Evolutionary conservation across 495 filamentous ascomycete species (phyloP).

Genomic region (Platismatia glauca): DNA sequence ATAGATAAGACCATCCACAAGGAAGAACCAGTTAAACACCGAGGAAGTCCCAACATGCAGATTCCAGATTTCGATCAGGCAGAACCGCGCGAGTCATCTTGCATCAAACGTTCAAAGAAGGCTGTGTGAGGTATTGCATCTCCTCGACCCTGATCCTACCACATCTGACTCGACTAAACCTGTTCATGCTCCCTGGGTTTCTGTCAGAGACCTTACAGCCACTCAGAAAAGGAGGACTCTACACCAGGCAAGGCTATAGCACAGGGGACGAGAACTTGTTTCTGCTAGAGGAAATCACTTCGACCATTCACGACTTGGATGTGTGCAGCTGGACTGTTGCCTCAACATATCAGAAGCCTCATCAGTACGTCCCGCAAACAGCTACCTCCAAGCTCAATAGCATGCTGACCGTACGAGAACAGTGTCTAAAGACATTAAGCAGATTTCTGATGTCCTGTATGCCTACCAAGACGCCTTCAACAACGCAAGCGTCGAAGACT

Average conservation of each 20-base stretch:
- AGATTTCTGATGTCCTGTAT: slow-evolving; percentile 7
- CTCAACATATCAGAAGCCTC: slow-evolving; percentile 17
- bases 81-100: neutral
- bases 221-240: neutral
- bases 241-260: neutral
- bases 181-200: neutral
- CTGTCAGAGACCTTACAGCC: neutral
- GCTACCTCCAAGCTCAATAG: neutral
- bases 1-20: neutral
- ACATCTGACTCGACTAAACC: neutral
- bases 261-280: neutral
- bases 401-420: neutral
- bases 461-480: slow-evolving; percentile 16
- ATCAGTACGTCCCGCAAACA: slow-evolving; percentile 7
- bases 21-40: neutral
- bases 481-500: slow-evolving; percentile 9
- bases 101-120: neutral
- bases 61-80: neutral
- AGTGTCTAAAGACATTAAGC: slow-evolving; percentile 17
- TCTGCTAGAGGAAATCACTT: neutral
- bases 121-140: too few relatives aligned
- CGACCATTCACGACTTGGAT: neutral
- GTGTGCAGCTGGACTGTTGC: slow-evolving; percentile 10
- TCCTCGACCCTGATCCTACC: neutral
- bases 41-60: neutral